These are phyloP conservation scores for Vanilla planifolia DNA, from an alignment of 106 monocot species.

Conservation along the genomic window DNA sequence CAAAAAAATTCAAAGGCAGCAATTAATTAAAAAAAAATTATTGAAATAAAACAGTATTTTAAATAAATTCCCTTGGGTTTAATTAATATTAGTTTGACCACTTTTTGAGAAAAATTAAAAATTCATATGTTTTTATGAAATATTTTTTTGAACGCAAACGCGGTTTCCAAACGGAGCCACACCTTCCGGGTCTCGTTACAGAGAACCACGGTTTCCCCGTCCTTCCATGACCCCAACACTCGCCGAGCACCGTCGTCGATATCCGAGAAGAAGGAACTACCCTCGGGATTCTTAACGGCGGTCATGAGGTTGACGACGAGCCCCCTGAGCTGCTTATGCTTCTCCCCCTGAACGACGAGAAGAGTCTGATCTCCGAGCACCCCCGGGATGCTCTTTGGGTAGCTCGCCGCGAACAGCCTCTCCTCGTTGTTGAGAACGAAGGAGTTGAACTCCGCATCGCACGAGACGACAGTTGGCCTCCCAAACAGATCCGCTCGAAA, in stretches of 20 bases:
- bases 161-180: too few species aligned
- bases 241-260: constrained; percentile 11
- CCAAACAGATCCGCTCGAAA: constrained; percentile 31
- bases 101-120: neutral
- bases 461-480: constrained; percentile 18
- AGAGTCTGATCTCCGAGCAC: constrained; percentile 16
- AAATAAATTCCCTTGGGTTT: too few species aligned
- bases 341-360: constrained; percentile 16
- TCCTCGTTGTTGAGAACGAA: constrained; percentile 41
- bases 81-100: too few species aligned
- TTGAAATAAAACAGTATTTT: too few species aligned
- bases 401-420: constrained; percentile 13
- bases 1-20: too few species aligned
- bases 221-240: constrained; percentile 25
- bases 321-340: constrained; percentile 16
- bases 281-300: neutral
- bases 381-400: constrained; percentile 18
- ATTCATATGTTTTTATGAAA: neutral
- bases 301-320: constrained; percentile 16
- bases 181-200: constrained; percentile 26
- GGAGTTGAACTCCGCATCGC: constrained; percentile 29
- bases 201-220: constrained; percentile 13
- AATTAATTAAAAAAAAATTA: too few species aligned
- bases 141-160: neutral
- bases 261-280: constrained; percentile 7